phyloP scores from a whole-genome alignment of 306 rosid species.

The Vigna nakashimae region DNA sequence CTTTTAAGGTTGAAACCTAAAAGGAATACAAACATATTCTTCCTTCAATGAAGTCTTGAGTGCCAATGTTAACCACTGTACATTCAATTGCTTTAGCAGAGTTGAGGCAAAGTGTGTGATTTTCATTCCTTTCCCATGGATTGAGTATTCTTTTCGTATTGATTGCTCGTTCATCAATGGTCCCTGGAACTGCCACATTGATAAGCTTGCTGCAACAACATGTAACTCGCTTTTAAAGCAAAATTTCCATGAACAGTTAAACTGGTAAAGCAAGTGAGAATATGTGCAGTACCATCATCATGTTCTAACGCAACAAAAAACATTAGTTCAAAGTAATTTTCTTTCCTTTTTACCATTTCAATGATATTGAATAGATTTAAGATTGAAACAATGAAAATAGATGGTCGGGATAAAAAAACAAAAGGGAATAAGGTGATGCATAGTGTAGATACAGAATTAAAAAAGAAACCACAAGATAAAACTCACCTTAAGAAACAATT shows the following conservation, averaged over 20 bases:
- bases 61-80: no score
- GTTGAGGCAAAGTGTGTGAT: no score
- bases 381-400: slow-evolving; percentile 24
- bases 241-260: slow-evolving; percentile 6
- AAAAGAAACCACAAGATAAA: slow-evolving; percentile 33
- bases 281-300: slow-evolving; percentile 41
- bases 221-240: background rate
- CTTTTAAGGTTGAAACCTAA: no score
- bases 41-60: no score
- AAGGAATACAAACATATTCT: no score
- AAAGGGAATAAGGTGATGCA: slow-evolving; percentile 18
- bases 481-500: slow-evolving; percentile 11
- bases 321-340: slow-evolving; percentile 6
- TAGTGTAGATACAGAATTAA: slow-evolving; percentile 21
- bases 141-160: slow-evolving; percentile 87
- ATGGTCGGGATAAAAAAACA: background rate
- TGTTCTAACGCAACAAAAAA: background rate
- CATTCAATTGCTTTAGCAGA: no score
- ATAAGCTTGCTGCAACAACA: slow-evolving; percentile 83
- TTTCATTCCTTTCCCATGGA: slow-evolving; percentile 71
- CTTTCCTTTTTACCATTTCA: background rate
- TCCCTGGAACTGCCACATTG: slow-evolving; percentile 95
- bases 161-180: slow-evolving; percentile 93
- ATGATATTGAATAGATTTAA: slow-evolving; percentile 21
- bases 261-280: slow-evolving; percentile 9